Conservation (phyloP, 208 protist species). For the Angomonas ambiguus region DNA sequence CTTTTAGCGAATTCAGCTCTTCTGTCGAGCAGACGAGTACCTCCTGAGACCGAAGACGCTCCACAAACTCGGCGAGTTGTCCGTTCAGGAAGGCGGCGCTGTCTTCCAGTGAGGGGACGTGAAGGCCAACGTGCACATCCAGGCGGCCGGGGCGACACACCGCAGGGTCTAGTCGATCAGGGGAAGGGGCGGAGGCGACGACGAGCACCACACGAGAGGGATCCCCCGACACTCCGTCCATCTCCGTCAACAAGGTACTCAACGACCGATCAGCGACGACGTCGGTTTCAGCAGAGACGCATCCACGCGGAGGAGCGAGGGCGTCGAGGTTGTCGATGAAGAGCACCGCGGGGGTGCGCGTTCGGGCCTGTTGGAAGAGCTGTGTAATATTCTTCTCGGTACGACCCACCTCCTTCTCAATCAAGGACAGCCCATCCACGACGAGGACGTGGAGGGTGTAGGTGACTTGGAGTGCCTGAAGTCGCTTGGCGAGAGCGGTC, state of each 20-base stretch:
- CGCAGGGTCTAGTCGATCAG: conserved; percentile 69
- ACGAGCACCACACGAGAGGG: conserved; percentile 56
- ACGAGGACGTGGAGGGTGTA: conserved; percentile 53
- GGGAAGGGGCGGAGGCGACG: conserved; percentile 68
- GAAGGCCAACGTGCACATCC: conserved; percentile 73
- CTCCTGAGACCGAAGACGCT: not conserved
- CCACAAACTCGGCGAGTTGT: conserved; percentile 15
- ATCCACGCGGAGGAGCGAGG: conserved; percentile 73
- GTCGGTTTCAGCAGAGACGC: conserved; percentile 36
- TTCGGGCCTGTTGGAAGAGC: conserved; percentile 73
- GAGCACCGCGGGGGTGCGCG: conserved; percentile 64
- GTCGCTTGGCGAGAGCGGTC: conserved; percentile 37
- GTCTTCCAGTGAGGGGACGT: conserved; percentile 11
- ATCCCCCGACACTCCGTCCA: conserved; percentile 75
- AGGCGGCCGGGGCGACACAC: conserved; percentile 81
- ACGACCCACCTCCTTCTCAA: conserved; percentile 86
- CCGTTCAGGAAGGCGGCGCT: conserved; percentile 16
- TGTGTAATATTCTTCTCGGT: conserved; percentile 85
- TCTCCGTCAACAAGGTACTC: conserved; percentile 88
- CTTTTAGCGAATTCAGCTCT: not conserved
- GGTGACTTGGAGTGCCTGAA: conserved; percentile 12
- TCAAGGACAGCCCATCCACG: conserved; percentile 66
- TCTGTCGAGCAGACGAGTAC: not conserved
- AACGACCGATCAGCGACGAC: conserved; percentile 81
- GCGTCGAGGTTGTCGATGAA: conserved; percentile 92